Evolutionary conservation across 768 basidiomycete species (phyloP), one percentile per base, ranked within the genome.

Genomic region (Mycena rosella): DNA sequence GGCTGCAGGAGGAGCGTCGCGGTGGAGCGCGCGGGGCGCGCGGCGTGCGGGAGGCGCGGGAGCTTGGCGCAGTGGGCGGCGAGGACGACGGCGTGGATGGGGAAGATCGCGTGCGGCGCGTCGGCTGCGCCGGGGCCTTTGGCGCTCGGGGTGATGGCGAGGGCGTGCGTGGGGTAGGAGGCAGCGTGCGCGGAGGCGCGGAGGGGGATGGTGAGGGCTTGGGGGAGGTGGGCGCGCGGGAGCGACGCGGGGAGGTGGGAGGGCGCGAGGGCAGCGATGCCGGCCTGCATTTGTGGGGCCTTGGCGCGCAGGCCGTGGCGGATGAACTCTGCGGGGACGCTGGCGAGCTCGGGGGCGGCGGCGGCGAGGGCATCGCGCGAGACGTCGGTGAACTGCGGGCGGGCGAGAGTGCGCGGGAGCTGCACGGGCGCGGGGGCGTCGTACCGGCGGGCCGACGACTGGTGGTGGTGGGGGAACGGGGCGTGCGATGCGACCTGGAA

Each of bases 1-100:
- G 65, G 72, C n/a, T 67, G 55, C 20, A 75, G 72, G 27, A 79
- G 75, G n/a, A 81, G 79, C 0, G 82, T 20, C 72, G 36, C 78
- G 70, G 58, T n/a, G n/a, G n/a, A n/a, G n/a, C n/a, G n/a, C n/a
- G n/a, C n/a, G n/a, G n/a, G n/a, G n/a, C n/a, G 49, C 44, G 79
- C 13, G 5, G 65, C 22, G 20, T 5, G 62, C 17, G 88, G 86
- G 29, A 92, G 82, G 26, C 83, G 77, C 1, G 91, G 88, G 8
- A 94, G 83, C 47, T 85, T 82, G 20, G 92, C 80, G 75, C 91
- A 95, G 74, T 92, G 84, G 0, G 89, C 82, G 9, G 90, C 90
- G 60, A 95, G 84, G 47, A 94, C 83, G 57, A 93, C 78, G 36
- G 88, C 87, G 78, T 95, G 93, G 14, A 88, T 85, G 6, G 94